phyloP scores from a whole-genome alignment of 192 early-diverging fungal species.

The Gaertneriomyces sp. region DNA sequence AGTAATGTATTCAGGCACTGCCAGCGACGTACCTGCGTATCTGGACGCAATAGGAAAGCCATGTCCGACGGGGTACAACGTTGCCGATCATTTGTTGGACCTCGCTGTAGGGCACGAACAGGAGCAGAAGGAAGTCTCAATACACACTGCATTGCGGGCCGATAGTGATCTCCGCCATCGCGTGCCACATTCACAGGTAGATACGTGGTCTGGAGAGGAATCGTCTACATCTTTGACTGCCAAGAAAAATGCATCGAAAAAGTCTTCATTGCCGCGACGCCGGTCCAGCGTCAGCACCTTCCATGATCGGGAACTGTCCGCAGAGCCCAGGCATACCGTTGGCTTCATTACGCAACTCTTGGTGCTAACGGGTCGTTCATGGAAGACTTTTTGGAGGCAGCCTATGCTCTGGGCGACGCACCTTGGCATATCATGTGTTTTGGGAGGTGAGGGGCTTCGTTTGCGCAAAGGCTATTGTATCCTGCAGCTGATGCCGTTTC shows the following conservation, averaged over 20 bases:
- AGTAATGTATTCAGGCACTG: slow-evolving; percentile 59
- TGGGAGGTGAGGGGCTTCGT: slow-evolving; percentile 35
- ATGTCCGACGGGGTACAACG: slow-evolving; percentile 68
- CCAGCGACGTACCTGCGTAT: slow-evolving; percentile 41
- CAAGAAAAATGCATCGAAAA: too few relatives aligned
- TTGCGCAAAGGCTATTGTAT: not conserved
- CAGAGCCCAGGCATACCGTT: slow-evolving; percentile 8
- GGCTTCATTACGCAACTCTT: slow-evolving; percentile 55
- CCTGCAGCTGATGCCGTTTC: not conserved
- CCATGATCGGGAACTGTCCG: not conserved
- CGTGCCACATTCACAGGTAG: too few relatives aligned
- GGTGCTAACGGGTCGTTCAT: slow-evolving; percentile 43
- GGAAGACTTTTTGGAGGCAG: slow-evolving; percentile 43
- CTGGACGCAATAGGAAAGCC: slow-evolving; percentile 53
- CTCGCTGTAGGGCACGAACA: slow-evolving; percentile 29
- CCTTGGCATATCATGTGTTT: slow-evolving; percentile 44
- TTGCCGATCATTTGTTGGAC: slow-evolving; percentile 70
- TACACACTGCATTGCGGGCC: not conserved
- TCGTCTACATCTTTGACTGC: too few relatives aligned
- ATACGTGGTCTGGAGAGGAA: too few relatives aligned
- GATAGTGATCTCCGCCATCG: not conserved
- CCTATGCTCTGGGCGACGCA: slow-evolving; percentile 54
- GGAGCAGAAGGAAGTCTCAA: too few relatives aligned
- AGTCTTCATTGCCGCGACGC: too few relatives aligned
- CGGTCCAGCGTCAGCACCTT: too few relatives aligned